These are phyloP conservation scores for Verticillium nubilum DNA, from an alignment of 2,329 filamentous ascomycete genomes.

Conservation along the genomic window DNA sequence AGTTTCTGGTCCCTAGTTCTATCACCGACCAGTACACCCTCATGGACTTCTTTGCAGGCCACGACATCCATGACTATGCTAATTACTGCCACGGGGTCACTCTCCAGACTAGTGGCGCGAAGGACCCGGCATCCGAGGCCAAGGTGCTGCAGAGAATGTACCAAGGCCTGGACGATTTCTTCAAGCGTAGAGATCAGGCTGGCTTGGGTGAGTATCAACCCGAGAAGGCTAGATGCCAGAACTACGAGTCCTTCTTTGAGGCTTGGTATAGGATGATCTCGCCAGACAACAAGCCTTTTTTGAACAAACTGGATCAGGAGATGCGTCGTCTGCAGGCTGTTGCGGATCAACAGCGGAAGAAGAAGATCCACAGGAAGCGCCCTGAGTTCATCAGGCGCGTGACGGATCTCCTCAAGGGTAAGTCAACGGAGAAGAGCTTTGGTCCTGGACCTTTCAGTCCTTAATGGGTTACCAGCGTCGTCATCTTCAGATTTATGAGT, in stretches of 20 bases:
- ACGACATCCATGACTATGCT: neutral
- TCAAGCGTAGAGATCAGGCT: neutral
- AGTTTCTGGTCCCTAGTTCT: neutral
- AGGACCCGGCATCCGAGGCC: neutral
- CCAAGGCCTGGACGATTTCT: neutral
- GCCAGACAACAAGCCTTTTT: neutral
- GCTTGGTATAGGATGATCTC: neutral
- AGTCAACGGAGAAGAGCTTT: neutral
- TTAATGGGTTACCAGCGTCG: too few species aligned
- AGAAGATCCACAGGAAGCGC: neutral
- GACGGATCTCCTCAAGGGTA: neutral
- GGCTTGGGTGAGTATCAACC: neutral
- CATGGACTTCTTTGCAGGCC: neutral
- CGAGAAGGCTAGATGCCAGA: neutral
- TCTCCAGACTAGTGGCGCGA: neutral
- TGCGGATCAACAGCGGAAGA: neutral
- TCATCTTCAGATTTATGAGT: too few species aligned
- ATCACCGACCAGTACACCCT: neutral
- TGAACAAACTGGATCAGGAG: neutral
- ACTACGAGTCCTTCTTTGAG: neutral
- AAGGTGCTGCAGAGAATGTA: neutral
- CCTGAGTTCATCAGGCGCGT: neutral
- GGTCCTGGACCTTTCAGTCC: too few species aligned
- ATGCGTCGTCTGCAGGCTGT: neutral
- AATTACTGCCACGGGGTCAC: neutral